phyloP scores from a whole-genome alignment of 2,329 filamentous ascomycete species.

The Diaporthe vaccinii region DNA sequence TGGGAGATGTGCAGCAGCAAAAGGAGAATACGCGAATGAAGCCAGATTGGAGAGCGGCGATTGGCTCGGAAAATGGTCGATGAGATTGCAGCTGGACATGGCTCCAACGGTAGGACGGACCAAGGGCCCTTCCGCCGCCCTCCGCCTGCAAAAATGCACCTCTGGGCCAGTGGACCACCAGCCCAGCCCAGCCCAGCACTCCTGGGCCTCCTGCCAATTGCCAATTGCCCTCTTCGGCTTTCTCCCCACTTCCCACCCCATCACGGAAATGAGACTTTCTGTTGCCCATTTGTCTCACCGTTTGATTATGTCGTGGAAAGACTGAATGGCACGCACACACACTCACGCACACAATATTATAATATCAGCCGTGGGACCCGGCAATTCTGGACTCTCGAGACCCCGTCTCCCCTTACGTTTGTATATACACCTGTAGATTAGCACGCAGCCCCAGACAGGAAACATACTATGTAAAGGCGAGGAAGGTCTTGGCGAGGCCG shows the following conservation, averaged over 20 bases:
- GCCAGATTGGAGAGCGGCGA: constrained; percentile 31
- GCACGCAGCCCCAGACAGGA: neutral
- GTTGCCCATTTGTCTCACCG: constrained; percentile 23
- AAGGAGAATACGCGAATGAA: constrained; percentile 35
- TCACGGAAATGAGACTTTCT: constrained; percentile 32
- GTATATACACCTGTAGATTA: neutral
- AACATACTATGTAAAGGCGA: neutral
- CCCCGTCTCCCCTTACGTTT: neutral
- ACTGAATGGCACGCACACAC: constrained; percentile 8
- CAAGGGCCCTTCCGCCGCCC: constrained; percentile 16
- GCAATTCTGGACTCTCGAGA: neutral
- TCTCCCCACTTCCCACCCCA: constrained; percentile 30
- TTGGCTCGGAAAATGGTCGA: constrained; percentile 26
- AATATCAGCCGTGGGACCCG: neutral
- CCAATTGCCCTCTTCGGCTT: constrained; percentile 25
- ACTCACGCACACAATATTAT: neutral
- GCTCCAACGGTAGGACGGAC: constrained; percentile 20
- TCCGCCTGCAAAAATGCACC: constrained; percentile 3
- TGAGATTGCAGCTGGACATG: constrained; percentile 34
- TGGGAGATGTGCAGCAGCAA: constrained; percentile 25
- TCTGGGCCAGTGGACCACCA: neutral
- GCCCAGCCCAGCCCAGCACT: constrained; percentile 19
- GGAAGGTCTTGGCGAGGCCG: constrained; percentile 9
- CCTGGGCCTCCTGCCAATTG: neutral
- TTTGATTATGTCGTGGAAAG: constrained; percentile 15